Base-by-base conservation (phyloP, 2,329 filamentous ascomycete species). In the Onygena corvina region DNA sequence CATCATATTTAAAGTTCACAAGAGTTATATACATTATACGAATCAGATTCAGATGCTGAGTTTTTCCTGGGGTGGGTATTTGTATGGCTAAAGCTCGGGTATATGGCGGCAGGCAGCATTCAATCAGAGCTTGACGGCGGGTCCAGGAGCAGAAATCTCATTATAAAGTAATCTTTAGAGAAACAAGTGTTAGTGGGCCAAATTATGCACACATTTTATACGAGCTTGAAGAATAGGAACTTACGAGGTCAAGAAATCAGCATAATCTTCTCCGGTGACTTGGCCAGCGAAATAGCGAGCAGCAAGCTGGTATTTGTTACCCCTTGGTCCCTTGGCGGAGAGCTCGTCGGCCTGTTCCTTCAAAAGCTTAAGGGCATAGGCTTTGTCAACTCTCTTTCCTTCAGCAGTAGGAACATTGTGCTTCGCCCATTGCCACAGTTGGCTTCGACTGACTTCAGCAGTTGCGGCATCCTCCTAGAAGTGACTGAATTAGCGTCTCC, bases 201-300 rank as follows among this genome's bases (percentile, higher is more conserved):
- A 47, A 47, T 38, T 31, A 45, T 42, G 36, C 16, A 18, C 49
- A 20, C 18, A 45, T 25, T 35, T 59, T 18, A 27, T 5, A 29
- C 3, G 33, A 53, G 5, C 40, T 44, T 18, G 47, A 38, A 31
- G 23, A 27, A 8, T 3, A 25, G 21, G 50, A 47, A 72, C 83
- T 76, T 73, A 86, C 81, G 76, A 74, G 56, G 87, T 95, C 72
- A 98, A 70, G 73, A 96, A 96, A 68, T 98, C 92, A 9, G 89
- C 88, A 67, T 96, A 96, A 58, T 95, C 89, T 74, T 96, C 92
- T 50, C 92, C 92, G 2, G 90, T 96, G 51, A 96, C 84, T 75
- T 98, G 92, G 40, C 79, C 74, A 29, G 86, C 80, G 63, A 96
- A 95, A 71, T 96, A 96, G 69, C 94, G 83, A 1, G 86, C 86